Base-by-base conservation (phyloP, 139 green algal genomes). In the Zygnema cylindricum region DNA sequence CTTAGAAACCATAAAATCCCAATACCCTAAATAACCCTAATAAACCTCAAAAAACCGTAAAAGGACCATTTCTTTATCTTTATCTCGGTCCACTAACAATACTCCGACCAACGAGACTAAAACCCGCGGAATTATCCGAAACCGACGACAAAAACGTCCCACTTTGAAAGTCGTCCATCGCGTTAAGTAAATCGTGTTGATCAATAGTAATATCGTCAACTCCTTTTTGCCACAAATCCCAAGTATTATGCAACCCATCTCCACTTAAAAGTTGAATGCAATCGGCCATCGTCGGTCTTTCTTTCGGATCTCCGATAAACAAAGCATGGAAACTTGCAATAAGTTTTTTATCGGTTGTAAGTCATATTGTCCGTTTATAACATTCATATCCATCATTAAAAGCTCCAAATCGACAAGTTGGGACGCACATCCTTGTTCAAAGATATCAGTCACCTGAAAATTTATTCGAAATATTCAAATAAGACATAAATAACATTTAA, bases 301-400 rank as follows among this genome's bases (percentile, higher is more conserved):
- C 54, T 36, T 23, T 36, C 21, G 54, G 49, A 43, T 82, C 69
- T 32, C 55, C 32, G 36, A n/a, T 23, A 82, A 36, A 69, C 83
- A 88, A 7, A 88, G 32, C 33, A 88, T 32, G 42, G 83, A 57
- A 33, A 88, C 83, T 43, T 88, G 83, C 21, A 88, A 32, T 0
- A 88, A 36, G 69, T 88, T 16, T 76, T 84, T 69, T 42, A 88
- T n/a, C 69, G 73, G 32, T 39, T 25, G 33, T 39, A 77, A 39
- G n/a, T 85, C 22, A 30, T 49, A 35, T 2, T 41, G 54, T n/a
- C 54, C 54, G 1, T 87, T 55, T n/a, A 32, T 33, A 1, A 42
- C 35, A 39, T 85, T 25, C 3, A 84, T 33, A 30, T 88, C 83
- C 2, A 69, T 1, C 1, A 79, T 38, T 0, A 63, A 39, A 1